Base-by-base conservation (phyloP, 495 filamentous ascomycete species). In the Thozetella sp. region DNA sequence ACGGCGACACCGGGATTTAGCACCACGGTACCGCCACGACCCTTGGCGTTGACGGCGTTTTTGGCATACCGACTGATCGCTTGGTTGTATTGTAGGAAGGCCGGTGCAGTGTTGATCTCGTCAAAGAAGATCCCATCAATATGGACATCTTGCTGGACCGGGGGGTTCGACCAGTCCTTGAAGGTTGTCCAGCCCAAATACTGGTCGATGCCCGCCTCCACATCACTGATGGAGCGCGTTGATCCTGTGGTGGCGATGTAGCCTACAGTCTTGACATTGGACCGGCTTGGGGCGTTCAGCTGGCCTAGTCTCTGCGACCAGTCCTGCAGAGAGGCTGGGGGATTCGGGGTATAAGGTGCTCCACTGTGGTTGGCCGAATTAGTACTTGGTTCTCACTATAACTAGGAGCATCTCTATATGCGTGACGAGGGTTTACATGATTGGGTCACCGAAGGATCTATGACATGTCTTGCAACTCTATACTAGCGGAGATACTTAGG, bases 41-140 rank as follows among this genome's bases (percentile, higher is more conserved):
- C 20, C 13, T 27, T 23, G 25, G 25, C 17, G 15, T 22, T 11
- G 56, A 58, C 27, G 20, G 12, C 25, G 11, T 17, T 51, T 20
- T 40, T 34, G 25, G 56, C 56, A 27, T 58, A 52, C 4, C 17
- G 48, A 3, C 43, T 17, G 46, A 58, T 37, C 6, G 48, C 46
- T n/a, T 27, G 15, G 46, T 58, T 58, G 56, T 58, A 58, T n/a
- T 22, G 15, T 4, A 58, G 56, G 24, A 22, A 12, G 45, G 11
- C 3, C n/a, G 56, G 56, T 25, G 45, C 19, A 37, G 30, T 34
- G 43, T 60, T 43, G 34, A 55, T 58, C 20, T 58, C 56, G 20
- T 58, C 56, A 25, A 58, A 51, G 46, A 58, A 58, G 56, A 58
- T 37, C 2, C 56, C 15, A 56, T 64, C 45, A 25, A 58, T 27